Base-by-base conservation (phyloP, 441 rosid species). In the Theobroma grandiflorum region DNA sequence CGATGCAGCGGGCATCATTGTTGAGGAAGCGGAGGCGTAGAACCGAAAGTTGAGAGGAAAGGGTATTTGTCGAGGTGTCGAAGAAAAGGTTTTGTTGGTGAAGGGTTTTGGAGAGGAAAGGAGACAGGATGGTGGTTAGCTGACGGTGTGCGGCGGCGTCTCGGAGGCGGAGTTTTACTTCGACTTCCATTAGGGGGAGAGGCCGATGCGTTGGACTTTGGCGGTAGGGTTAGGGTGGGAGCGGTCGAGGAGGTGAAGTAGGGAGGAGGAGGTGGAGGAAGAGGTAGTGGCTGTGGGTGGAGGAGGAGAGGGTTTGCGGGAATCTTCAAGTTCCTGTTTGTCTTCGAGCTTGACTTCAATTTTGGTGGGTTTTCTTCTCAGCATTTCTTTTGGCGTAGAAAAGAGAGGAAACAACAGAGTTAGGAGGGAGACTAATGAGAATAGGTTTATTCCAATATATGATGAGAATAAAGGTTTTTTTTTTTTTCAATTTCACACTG, bases 261-360 rank as follows among this genome's bases (percentile, higher is more conserved):
- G 85, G 37, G 94, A 74, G 58, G 89, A 26, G 62, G 88, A 64
- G 58, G 89, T n/a, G 58, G 88, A 64, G 37, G 85, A n/a, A 40
- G 87, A 4, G 6, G 88, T 8, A 16, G 86, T 0, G 66, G 80
- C 7, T 64, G 90, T 2, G 31, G 80, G 86, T 0, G 59, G 86
- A 20, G 55, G 86, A 3, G 35, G 83, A 18, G 65, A 76, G 22
- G 82, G 85, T 62, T 86, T 89, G 57, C 93, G 96, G 71, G 91
- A 83, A 81, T 91, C 93, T 75, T 94, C 91, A 76, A 96, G 90
- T 75, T 96, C 99, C 65, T 92, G 93, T 66, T 88, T 94, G 88
- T 96, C 99, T 87, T 92, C 94, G 86, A 93, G 87, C 79, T 86
- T 82, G 81, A 95, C 91, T 82, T 96, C 93, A 88, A 96, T 90